A percentile compares a stretch with the other conserved stretches of the same genome.
These are phyloP conservation scores for Aplosporella prunicola DNA, from an alignment of 2,329 filamentous ascomycete genomes.

Conservation along the genomic window DNA sequence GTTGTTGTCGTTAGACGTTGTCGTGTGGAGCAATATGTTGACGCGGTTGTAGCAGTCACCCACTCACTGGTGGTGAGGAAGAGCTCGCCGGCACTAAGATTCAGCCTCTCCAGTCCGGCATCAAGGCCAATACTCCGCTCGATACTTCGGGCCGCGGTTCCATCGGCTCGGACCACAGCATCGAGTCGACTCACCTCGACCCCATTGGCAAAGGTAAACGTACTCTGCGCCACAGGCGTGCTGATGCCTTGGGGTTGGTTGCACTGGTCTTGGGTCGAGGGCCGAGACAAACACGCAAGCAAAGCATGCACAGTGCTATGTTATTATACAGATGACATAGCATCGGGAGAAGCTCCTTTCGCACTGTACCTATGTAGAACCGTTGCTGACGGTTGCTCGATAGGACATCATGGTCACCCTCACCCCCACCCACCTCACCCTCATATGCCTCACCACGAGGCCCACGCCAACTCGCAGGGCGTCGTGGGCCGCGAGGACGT, in stretches of 20 bases:
- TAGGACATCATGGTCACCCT: conserved; percentile 16
- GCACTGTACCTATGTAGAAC: neutral
- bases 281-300: neutral
- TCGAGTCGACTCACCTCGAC: conserved; percentile 17
- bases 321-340: neutral
- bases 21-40: no score
- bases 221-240: neutral
- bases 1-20: no score
- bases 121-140: conserved; percentile 13
- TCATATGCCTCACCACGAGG: no score
- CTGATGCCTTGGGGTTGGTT: no score
- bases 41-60: no score
- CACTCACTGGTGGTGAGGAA: conserved; percentile 5
- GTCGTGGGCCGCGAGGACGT: conserved; percentile 19
- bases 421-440: conserved; percentile 15
- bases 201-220: conserved; percentile 15
- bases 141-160: conserved; percentile 13
- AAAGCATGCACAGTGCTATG: neutral
- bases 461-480: conserved; percentile 18
- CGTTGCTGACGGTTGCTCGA: conserved; percentile 3
- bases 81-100: conserved; percentile 17
- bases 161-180: conserved; percentile 14
- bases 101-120: conserved; percentile 15
- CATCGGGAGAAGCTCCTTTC: neutral
- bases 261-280: neutral